phyloP scores from a whole-genome alignment of 2,329 filamentous ascomycete genomes.

The Arthrobotrys entomopaga region DNA sequence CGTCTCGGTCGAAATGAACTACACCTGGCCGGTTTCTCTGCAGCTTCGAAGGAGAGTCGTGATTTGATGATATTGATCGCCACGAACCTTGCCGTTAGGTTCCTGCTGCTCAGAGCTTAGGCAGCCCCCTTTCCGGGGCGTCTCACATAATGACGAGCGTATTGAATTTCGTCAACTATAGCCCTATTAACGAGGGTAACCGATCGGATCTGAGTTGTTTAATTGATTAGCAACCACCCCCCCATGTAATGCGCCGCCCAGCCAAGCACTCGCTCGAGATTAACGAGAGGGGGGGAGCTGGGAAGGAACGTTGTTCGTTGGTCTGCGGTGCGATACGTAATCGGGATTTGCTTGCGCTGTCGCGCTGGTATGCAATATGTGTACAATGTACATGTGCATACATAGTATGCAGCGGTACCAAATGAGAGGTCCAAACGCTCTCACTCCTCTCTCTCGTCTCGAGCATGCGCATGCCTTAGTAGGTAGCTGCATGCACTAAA shows the following conservation, averaged over 20 bases:
- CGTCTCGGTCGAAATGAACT: no score
- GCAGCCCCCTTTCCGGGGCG: constrained; percentile 32
- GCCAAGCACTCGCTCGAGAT: constrained; percentile 17
- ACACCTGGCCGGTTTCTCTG: no score
- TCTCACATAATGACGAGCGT: not conserved
- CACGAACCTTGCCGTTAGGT: constrained; percentile 25
- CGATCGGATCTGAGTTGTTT: constrained; percentile 43
- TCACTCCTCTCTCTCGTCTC: constrained; percentile 29
- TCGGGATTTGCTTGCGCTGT: not conserved
- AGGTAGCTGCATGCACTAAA: constrained; percentile 30
- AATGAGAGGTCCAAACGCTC: constrained; percentile 30
- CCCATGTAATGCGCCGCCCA: not conserved
- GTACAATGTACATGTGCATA: not conserved
- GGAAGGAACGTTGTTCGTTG: not conserved
- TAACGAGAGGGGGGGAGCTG: constrained; percentile 21
- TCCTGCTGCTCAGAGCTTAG: constrained; percentile 28
- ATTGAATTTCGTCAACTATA: not conserved
- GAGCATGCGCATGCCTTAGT: constrained; percentile 24
- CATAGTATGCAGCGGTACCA: not conserved
- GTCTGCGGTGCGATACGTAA: constrained; percentile 30
- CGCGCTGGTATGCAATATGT: constrained; percentile 5
- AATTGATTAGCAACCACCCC: no score
- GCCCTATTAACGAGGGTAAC: constrained; percentile 10
- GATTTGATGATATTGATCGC: constrained; percentile 36
- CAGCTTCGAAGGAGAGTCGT: not conserved